Percentiles rank a stretch among this genome's conserved stretches.
These are phyloP conservation scores for Vigna trinervia DNA, from an alignment of 306 rosid genomes.

Conservation along the genomic window DNA sequence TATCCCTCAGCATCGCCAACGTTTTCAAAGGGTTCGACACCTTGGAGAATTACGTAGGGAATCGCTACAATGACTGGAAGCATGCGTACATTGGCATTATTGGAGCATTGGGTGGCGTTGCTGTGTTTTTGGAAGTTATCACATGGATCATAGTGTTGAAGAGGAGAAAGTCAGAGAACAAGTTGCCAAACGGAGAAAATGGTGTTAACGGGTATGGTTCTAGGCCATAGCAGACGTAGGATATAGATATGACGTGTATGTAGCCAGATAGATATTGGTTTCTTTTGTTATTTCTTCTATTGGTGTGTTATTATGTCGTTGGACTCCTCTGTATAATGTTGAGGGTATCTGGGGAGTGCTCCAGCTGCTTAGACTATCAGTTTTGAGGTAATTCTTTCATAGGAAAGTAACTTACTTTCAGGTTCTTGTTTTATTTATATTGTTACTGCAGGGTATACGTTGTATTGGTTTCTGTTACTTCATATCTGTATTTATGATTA, in stretches of 20 bases:
- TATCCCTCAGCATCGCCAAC: slow-evolving; percentile 64
- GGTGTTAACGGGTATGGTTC: slow-evolving; percentile 48
- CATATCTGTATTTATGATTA: slow-evolving; percentile 34
- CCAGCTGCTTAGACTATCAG: slow-evolving; percentile 37
- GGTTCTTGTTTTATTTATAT: slow-evolving; percentile 23
- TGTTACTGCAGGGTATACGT: slow-evolving; percentile 32
- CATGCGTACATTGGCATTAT: slow-evolving; percentile 69
- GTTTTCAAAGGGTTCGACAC: slow-evolving; percentile 69
- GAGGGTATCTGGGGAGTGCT: slow-evolving; percentile 38
- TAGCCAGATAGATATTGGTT: slow-evolving; percentile 30
- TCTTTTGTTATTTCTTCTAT: slow-evolving; percentile 20
- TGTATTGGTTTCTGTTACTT: slow-evolving; percentile 19
- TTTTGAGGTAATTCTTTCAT: slow-evolving; percentile 55
- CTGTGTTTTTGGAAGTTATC: slow-evolving; percentile 65
- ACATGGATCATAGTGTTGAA: slow-evolving; percentile 63
- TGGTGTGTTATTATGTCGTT: slow-evolving; percentile 13
- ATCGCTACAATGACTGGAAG: slow-evolving; percentile 71
- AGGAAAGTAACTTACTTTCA: slow-evolving; percentile 36
- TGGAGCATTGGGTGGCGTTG: slow-evolving; percentile 68
- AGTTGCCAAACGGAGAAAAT: slow-evolving; percentile 46
- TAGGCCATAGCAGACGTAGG: slow-evolving; percentile 50
- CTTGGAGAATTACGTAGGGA: slow-evolving; percentile 44
- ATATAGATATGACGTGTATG: not conserved
- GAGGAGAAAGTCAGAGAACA: slow-evolving; percentile 49
- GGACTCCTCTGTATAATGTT: slow-evolving; percentile 47